Conservation (phyloP, 2,329 filamentous ascomycete species). For the Boeremia exigua region DNA sequence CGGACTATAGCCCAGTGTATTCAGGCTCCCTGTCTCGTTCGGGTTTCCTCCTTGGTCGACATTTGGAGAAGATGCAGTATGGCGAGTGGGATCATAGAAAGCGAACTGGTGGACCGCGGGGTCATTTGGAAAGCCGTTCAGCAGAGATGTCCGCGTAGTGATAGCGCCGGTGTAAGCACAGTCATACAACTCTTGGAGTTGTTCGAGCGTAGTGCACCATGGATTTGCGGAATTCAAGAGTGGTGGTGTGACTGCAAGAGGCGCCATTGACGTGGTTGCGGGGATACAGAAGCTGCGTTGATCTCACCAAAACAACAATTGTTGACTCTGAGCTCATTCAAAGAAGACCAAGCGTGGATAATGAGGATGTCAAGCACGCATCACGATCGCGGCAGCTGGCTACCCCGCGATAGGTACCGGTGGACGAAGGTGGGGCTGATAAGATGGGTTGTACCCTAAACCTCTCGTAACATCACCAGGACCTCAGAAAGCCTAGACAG, state of each 20-base stretch:
- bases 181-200: conserved; percentile 67
- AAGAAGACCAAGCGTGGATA: too few species aligned
- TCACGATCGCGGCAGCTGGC: neutral
- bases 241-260: conserved; percentile 65
- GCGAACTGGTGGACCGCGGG: conserved; percentile 66
- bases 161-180: conserved; percentile 72
- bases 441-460: conserved; percentile 4
- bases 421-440: conserved; percentile 6
- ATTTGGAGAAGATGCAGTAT: conserved; percentile 31
- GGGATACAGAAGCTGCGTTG: neutral
- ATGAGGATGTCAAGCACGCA: neutral
- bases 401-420: conserved; percentile 9
- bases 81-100: conserved; percentile 64
- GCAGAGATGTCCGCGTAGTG: conserved; percentile 73
- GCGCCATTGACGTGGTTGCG: conserved; percentile 24
- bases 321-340: neutral
- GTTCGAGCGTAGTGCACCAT: conserved; percentile 71
- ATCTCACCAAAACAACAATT: neutral
- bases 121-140: conserved; percentile 70
- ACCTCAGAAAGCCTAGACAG: neutral
- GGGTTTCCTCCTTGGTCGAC: conserved; percentile 23
- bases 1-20: conserved; percentile 78
- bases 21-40: conserved; percentile 55
- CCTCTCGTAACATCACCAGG: neutral
- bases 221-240: conserved; percentile 78